A percentile compares a stretch with the other conserved stretches of the same genome.
These are phyloP conservation scores for Middelhovenomyces tepae DNA, from an alignment of 805 yeast genomes.

Conservation along the genomic window DNA sequence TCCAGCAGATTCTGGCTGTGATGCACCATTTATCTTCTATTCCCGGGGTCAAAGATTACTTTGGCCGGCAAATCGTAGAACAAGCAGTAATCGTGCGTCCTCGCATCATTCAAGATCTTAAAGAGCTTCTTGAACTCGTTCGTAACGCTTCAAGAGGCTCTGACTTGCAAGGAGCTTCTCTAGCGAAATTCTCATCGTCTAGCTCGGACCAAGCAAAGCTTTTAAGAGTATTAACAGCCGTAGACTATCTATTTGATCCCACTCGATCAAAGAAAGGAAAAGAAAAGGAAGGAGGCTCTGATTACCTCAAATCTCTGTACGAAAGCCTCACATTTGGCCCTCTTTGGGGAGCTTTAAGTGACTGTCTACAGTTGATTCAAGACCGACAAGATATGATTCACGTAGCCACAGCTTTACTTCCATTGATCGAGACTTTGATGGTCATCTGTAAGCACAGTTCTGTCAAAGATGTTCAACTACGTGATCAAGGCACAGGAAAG, in stretches of 20 bases:
- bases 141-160: conserved; percentile 30
- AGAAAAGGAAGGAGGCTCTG: conserved; percentile 10
- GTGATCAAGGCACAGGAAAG: conserved; percentile 44
- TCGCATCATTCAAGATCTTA: conserved; percentile 46
- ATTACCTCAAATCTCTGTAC: conserved; percentile 36
- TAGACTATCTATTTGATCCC: conserved; percentile 67
- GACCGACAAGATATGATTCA: conserved; percentile 46
- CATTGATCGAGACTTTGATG: conserved; percentile 86
- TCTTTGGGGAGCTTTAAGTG: conserved; percentile 79
- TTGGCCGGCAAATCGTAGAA: conserved; percentile 57
- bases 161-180: conserved; percentile 44
- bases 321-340: conserved; percentile 61
- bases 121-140: conserved; percentile 40
- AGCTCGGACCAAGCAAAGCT: conserved; percentile 84
- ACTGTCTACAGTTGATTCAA: conserved; percentile 56
- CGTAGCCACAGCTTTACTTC: conserved; percentile 72
- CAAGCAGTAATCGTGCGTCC: conserved; percentile 55
- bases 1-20: conserved; percentile 72
- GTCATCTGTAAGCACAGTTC: conserved; percentile 88
- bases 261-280: conserved; percentile 15
- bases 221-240: conserved; percentile 76
- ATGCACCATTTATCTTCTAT: conserved; percentile 67
- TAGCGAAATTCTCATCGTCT: conserved; percentile 64
- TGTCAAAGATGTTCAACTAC: conserved; percentile 46
- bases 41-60: conserved; percentile 50